Evolutionary conservation across 192 early-diverging fungal genomes (phyloP).

Genomic region (Rhizophlyctis rosea): DNA sequence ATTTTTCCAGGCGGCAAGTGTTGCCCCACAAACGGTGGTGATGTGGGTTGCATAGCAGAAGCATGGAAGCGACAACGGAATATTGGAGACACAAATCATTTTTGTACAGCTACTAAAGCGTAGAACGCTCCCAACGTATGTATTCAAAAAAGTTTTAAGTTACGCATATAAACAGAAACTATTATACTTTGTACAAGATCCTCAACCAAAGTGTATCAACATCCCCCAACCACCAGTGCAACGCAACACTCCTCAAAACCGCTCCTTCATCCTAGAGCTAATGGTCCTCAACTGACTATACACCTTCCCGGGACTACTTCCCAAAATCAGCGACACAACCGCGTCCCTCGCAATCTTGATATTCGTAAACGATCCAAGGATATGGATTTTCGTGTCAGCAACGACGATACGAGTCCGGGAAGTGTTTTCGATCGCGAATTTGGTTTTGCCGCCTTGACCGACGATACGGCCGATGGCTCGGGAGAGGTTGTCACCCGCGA

Average conservation of each 20-base stretch:
- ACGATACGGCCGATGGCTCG: constrained; percentile 98
- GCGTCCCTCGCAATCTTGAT: constrained; percentile 96
- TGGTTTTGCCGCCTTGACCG: constrained; percentile 95
- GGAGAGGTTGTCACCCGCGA: constrained; percentile 92
- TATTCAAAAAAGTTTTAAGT: too few relatives aligned
- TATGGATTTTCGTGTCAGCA: constrained; percentile 95
- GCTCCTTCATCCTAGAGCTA: constrained; percentile 88
- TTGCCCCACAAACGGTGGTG: too few relatives aligned
- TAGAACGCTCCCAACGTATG: too few relatives aligned
- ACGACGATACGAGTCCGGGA: constrained; percentile 94
- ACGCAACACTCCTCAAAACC: constrained; percentile 61
- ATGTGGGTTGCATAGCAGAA: too few relatives aligned
- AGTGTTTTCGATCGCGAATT: constrained; percentile 96
- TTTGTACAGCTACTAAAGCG: too few relatives aligned
- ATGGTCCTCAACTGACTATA: constrained; percentile 85
- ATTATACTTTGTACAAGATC: too few relatives aligned
- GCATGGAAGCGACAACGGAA: too few relatives aligned
- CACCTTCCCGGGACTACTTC: constrained; percentile 95
- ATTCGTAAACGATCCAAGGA: constrained; percentile 94
- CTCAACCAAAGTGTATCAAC: neutral
- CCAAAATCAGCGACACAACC: constrained; percentile 85
- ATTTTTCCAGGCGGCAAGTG: too few relatives aligned
- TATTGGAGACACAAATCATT: too few relatives aligned
- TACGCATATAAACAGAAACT: too few relatives aligned
- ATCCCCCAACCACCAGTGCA: neutral